These are phyloP conservation scores for Ascochyta fabae DNA, from an alignment of 2,329 filamentous ascomycete genomes.

Conservation along the genomic window DNA sequence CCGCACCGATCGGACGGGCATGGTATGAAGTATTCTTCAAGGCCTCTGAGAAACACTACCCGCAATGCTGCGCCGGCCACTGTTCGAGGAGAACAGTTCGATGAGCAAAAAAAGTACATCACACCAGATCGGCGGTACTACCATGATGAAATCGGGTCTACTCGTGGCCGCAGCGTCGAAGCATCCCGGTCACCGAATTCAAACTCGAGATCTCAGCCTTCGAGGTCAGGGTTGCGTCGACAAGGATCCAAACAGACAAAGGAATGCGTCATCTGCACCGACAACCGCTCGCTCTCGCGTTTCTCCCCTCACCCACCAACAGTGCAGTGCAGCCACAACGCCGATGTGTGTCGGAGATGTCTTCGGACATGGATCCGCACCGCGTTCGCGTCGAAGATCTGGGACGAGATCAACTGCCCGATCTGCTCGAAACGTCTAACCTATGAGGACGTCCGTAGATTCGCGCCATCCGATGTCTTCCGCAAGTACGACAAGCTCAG, in stretches of 20 bases:
- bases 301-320: constrained; percentile 46
- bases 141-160: neutral
- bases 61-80: neutral
- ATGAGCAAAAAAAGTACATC: neutral
- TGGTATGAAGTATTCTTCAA: neutral
- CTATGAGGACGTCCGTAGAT: constrained; percentile 55
- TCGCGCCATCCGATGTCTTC: constrained; percentile 55
- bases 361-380: constrained; percentile 49
- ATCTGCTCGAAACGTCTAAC: constrained; percentile 53
- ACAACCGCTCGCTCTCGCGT: constrained; percentile 34
- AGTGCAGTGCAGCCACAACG: constrained; percentile 40
- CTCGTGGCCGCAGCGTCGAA: neutral
- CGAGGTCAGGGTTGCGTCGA: neutral
- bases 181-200: neutral
- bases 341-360: constrained; percentile 48
- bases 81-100: neutral
- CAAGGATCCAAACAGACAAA: neutral
- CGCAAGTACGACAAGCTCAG: constrained; percentile 52
- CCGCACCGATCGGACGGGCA: neutral
- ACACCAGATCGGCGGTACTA: neutral
- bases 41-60: neutral
- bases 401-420: constrained; percentile 60
- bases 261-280: constrained; percentile 46
- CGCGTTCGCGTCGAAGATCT: constrained; percentile 47
- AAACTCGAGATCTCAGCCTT: neutral